Base-by-base conservation (phyloP, 1,139 yeast genomes). In the Protomyces inouyei region DNA sequence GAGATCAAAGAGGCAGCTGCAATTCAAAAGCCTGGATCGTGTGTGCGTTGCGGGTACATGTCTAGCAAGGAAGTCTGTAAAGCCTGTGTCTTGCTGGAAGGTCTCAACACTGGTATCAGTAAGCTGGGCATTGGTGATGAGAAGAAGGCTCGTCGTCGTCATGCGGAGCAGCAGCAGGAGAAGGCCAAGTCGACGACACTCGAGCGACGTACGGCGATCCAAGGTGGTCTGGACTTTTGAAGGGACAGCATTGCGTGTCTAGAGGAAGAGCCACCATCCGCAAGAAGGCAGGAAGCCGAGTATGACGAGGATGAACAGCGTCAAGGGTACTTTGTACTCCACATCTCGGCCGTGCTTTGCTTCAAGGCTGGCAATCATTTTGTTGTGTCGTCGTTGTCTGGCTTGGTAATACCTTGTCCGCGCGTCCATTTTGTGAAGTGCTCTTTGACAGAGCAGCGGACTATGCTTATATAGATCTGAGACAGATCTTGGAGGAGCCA, bases 1-100 rank as follows among this genome's bases (percentile, higher is more conserved):
- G 85, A 61, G 40, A 52, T 66, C 82, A 46, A 76, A 91, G 64
- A 83, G 83, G 68, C 83, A 83, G 66, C 85, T 83, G 61, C 67
- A 45, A 70, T 71, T 64, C 71, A 66, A 16, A 61, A 57, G 43
- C 70, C 69, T 21, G 74, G 75, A 2, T 69, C 73, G 23, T 93
- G 99, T 76, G 90, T 86, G 69, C 84, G 85, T 68, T 93, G 99
- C 76, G 97, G 98, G 0, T 93, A 93, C 73, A 77, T 95, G 53
- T 88, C 98, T 0, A 88, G 95, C 68, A 93, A 93, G 73, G 82
- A 78, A 71, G 83, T 91, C 12, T 93, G 99, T 76, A 93, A 93
- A 76, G 98, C 98, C 0, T 93, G 99, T 76, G 83, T 88, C 68
- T 78, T 93, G 51, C 77, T 95, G 57, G 91, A 88, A 66, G 97